Percentiles rank a stretch among this genome's conserved stretches.
Conservation (phyloP, 2,329 filamentous ascomycete species). For the Penicillium sp. region DNA sequence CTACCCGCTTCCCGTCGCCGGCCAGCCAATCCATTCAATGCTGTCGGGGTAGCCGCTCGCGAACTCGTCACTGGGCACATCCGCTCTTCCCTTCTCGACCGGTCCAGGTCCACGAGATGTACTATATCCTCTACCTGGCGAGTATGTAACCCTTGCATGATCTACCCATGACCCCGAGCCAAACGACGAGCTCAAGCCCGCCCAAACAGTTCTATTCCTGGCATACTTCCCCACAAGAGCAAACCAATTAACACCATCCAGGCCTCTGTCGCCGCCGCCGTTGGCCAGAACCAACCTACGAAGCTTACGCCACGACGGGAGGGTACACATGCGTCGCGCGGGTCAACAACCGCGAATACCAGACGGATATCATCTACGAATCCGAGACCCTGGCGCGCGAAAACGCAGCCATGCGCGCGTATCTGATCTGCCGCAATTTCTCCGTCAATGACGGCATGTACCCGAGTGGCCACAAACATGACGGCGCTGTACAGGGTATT, state of each 20-base stretch:
- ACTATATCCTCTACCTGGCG: constrained; percentile 64
- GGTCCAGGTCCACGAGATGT: constrained; percentile 34
- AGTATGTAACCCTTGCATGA: constrained; percentile 57
- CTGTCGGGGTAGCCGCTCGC: constrained; percentile 16
- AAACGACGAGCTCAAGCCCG: neutral
- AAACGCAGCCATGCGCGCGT: constrained; percentile 91
- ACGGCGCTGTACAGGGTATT: constrained; percentile 57
- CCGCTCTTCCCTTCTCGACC: neutral
- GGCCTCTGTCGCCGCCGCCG: constrained; percentile 91
- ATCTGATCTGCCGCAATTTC: constrained; percentile 97
- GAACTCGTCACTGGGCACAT: constrained; percentile 15
- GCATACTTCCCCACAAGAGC: too few species aligned
- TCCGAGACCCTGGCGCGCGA: constrained; percentile 82
- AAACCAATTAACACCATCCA: constrained; percentile 49
- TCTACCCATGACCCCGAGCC: neutral
- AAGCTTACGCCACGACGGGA: constrained; percentile 69
- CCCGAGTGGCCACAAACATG: constrained; percentile 55
- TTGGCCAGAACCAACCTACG: constrained; percentile 89
- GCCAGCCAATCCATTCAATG: constrained; percentile 23
- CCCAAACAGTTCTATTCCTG: neutral
- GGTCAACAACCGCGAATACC: constrained; percentile 95
- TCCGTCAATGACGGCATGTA: constrained; percentile 94
- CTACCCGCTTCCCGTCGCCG: constrained; percentile 13
- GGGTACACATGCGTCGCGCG: constrained; percentile 88
- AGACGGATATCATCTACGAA: constrained; percentile 81